A percentile compares a stretch with the other conserved stretches of the same genome.
Evolutionary conservation across 345 rosid species (phyloP).

Genomic region (Gynandropsis gynandra): DNA sequence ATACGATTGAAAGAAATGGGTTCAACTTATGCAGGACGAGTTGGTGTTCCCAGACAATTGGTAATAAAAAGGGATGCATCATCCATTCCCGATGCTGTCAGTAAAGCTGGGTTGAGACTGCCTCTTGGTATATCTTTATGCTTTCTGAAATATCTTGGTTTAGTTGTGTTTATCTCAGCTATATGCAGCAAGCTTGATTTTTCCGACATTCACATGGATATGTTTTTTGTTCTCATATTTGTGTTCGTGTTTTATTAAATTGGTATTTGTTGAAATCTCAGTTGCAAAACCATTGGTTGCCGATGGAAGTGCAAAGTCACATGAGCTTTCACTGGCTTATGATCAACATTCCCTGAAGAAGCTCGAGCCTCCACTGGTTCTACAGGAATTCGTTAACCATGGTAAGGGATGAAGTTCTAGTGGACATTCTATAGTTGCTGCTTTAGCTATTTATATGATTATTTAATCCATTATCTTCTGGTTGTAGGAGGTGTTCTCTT

Average conservation of each 20-base stretch:
- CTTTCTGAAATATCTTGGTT: constrained; percentile 1
- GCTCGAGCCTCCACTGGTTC: constrained; percentile 80
- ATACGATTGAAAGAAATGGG: not conserved
- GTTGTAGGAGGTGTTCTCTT: constrained; percentile 68
- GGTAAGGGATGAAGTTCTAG: constrained; percentile 32
- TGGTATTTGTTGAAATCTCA: constrained; percentile 23
- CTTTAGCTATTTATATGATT: not conserved
- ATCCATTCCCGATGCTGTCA: constrained; percentile 53
- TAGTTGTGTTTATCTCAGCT: no score
- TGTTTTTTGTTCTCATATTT: no score
- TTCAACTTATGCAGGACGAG: constrained; percentile 26
- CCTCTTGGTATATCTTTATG: constrained; percentile 45
- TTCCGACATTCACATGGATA: no score
- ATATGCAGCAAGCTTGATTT: no score
- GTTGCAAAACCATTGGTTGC: constrained; percentile 76
- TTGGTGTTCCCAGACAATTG: constrained; percentile 56
- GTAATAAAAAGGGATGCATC: constrained; percentile 60
- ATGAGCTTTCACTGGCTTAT: constrained; percentile 66
- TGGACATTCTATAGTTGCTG: constrained; percentile 4
- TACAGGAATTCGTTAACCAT: constrained; percentile 86
- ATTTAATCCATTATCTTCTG: not conserved
- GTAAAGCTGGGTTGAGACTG: constrained; percentile 48
- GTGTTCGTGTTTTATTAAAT: not conserved
- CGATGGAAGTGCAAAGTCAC: constrained; percentile 80
- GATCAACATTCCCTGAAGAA: constrained; percentile 51